Evolutionary conservation across 768 basidiomycete species (phyloP).

Genomic region (Sporobolomyces phaffii): DNA sequence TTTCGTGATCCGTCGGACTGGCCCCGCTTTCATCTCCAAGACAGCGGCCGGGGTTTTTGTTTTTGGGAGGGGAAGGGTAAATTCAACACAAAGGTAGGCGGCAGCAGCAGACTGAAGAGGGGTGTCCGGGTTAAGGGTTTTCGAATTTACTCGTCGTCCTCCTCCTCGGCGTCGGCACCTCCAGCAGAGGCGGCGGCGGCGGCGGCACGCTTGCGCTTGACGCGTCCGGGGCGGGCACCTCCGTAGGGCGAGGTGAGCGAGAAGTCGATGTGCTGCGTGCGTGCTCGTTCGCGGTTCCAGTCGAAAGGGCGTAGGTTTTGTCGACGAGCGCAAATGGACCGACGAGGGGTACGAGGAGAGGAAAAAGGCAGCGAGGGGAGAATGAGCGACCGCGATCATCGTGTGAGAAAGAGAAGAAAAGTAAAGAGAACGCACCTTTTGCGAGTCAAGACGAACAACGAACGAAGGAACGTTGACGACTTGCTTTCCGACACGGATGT

Average conservation of each 20-base stretch:
- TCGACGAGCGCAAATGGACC: not conserved
- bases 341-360: no score
- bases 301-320: not conserved
- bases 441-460: slow-evolving; percentile 97
- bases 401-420: not conserved
- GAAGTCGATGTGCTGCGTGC: slow-evolving; percentile 82
- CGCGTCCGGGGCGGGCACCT: slow-evolving; percentile 73
- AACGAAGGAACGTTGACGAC: slow-evolving; percentile 98
- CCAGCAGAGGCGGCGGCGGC: slow-evolving; percentile 87
- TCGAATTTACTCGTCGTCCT: slow-evolving; percentile 56
- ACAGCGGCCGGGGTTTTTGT: no score
- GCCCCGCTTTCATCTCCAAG: no score
- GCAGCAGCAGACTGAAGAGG: no score
- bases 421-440: slow-evolving; percentile 56
- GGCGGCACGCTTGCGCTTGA: slow-evolving; percentile 95
- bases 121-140: no score
- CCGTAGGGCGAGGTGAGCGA: slow-evolving; percentile 93
- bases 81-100: not conserved
- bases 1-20: no score
- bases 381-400: no score
- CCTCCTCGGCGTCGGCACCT: slow-evolving; percentile 83
- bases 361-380: no score
- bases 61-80: not conserved
- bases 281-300: no score
- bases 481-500: slow-evolving; percentile 99